Evolutionary conservation across 2,329 filamentous ascomycete genomes (phyloP).

Genomic region (Penicillium capsulatum): DNA sequence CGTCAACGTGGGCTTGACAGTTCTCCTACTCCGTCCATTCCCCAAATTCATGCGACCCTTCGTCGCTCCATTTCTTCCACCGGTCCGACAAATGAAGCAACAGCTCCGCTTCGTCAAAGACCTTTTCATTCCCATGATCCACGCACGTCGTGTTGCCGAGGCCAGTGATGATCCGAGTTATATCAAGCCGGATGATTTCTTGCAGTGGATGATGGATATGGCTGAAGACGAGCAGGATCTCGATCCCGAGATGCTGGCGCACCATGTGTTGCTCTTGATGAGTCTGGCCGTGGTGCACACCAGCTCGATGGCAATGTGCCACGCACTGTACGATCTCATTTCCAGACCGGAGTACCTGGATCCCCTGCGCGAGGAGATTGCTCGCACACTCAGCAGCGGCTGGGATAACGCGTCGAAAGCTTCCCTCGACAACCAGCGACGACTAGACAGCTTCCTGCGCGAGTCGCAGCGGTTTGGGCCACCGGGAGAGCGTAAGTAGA

Average conservation of each 20-base stretch:
- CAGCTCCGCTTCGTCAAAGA: conserved; percentile 29
- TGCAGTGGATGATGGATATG: conserved; percentile 34
- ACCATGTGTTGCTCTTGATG: conserved; percentile 26
- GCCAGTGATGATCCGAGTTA: conserved; percentile 13
- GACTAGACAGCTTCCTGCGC: conserved; percentile 29
- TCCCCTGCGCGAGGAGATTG: conserved; percentile 50
- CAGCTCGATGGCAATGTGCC: conserved; percentile 27
- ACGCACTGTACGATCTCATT: conserved; percentile 52
- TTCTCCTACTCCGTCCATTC: conserved; percentile 31
- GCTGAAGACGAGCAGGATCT: conserved; percentile 21
- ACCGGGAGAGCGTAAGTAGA: conserved; percentile 24
- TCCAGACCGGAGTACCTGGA: conserved; percentile 48
- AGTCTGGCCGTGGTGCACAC: conserved; percentile 29
- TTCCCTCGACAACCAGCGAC: conserved; percentile 17
- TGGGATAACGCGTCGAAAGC: conserved; percentile 25
- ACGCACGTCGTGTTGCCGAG: conserved; percentile 25
- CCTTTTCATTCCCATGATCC: conserved; percentile 35
- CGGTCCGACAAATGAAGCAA: conserved; percentile 30
- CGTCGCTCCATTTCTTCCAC: conserved; percentile 33
- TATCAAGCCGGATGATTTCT: conserved; percentile 28
- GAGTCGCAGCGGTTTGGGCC: conserved; percentile 30
- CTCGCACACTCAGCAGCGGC: conserved; percentile 19
- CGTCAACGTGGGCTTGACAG: conserved; percentile 32
- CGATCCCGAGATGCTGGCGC: conserved; percentile 22
- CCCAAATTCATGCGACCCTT: conserved; percentile 34